Evolutionary conservation across 2,329 filamentous ascomycete species (phyloP).

Genomic region (Botrytis hyacinthi): DNA sequence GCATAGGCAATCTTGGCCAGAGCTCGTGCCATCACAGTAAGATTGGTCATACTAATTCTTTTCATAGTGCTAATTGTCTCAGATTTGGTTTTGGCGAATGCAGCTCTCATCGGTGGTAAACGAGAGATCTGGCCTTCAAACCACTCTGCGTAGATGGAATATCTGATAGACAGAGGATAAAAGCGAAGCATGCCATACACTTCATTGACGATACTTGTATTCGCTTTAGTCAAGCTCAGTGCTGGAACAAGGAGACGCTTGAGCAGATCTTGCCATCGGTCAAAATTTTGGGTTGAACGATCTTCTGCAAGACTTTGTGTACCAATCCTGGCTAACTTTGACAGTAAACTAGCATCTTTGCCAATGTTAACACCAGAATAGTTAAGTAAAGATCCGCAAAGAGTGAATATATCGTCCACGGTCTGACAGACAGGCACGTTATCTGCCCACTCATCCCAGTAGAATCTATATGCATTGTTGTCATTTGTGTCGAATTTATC

Average conservation of each 20-base stretch:
- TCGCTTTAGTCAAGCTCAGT: conserved; percentile 80
- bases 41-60: conserved; percentile 82
- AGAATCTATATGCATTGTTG: conserved; percentile 80
- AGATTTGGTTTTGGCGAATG: conserved; percentile 71
- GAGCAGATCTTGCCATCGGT: conserved; percentile 81
- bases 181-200: conserved; percentile 79
- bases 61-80: conserved; percentile 87
- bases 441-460: conserved; percentile 96
- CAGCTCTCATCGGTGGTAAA: conserved; percentile 71
- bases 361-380: conserved; percentile 87
- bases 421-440: conserved; percentile 88
- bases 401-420: conserved; percentile 84
- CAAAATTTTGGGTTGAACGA: conserved; percentile 63
- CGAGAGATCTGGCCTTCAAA: conserved; percentile 76
- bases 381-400: conserved; percentile 82
- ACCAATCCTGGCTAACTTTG: conserved; percentile 84
- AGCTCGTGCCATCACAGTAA: conserved; percentile 79
- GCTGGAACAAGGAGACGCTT: conserved; percentile 83
- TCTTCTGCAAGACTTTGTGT: conserved; percentile 71
- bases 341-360: conserved; percentile 72
- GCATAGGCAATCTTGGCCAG: conserved; percentile 91
- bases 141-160: conserved; percentile 92
- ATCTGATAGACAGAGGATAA: conserved; percentile 75
- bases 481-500: conserved; percentile 75
- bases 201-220: conserved; percentile 80